phyloP scores from a whole-genome alignment of 2,329 filamentous ascomycete species.

The Hysterium pulicare region DNA sequence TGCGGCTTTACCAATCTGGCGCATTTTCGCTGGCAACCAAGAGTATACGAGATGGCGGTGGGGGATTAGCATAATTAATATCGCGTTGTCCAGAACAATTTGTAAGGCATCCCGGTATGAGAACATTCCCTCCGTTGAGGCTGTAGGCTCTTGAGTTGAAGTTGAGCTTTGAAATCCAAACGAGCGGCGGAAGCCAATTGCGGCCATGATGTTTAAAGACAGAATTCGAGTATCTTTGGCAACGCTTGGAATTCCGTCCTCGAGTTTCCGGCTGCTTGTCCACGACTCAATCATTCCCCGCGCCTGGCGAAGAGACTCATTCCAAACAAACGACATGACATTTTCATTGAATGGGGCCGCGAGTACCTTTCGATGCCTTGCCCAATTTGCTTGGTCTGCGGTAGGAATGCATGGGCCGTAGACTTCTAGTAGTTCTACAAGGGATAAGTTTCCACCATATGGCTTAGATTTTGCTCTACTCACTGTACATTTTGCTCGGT shows the following conservation, averaged over 20 bases:
- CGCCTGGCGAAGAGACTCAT: slow-evolving; percentile 59
- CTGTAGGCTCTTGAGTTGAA: slow-evolving; percentile 1
- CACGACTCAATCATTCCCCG: slow-evolving; percentile 12
- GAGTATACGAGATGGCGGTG: slow-evolving; percentile 1
- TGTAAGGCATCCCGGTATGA: slow-evolving; percentile 12
- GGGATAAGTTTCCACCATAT: too few species aligned
- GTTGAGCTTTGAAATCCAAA: slow-evolving; percentile 9
- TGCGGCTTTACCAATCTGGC: slow-evolving; percentile 10
- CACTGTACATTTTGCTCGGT: slow-evolving; percentile 13
- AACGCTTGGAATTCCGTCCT: slow-evolving; percentile 13
- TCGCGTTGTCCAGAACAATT: slow-evolving; percentile 22
- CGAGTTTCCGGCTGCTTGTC: slow-evolving; percentile 8
- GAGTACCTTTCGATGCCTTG: slow-evolving; percentile 41
- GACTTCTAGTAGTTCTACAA: slow-evolving; percentile 3
- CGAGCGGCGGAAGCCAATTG: slow-evolving; percentile 25
- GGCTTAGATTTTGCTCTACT: too few species aligned
- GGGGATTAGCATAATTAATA: slow-evolving; percentile 11
- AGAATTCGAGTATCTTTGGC: slow-evolving; percentile 27
- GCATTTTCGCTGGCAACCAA: slow-evolving; percentile 15
- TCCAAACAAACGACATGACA: slow-evolving; percentile 47
- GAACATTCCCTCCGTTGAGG: neutral
- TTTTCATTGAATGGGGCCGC: slow-evolving; percentile 43
- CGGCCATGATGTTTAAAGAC: slow-evolving; percentile 32
- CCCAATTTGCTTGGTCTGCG: slow-evolving; percentile 30
- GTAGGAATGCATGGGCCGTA: slow-evolving; percentile 5